Evolutionary conservation across 2,329 filamentous ascomycete species (phyloP).

Genomic region (Epichloe baconii): DNA sequence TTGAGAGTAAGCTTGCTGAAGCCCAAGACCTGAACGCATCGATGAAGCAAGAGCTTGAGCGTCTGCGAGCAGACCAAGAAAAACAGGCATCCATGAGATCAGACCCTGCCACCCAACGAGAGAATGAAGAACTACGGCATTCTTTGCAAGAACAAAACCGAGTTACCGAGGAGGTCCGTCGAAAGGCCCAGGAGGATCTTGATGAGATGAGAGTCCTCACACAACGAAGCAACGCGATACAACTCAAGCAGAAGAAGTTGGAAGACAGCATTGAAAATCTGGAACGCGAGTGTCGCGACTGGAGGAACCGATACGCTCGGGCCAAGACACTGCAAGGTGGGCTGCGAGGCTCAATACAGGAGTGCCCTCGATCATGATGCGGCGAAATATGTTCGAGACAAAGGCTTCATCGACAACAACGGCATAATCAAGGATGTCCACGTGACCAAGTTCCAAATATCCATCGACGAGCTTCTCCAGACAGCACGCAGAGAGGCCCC

Average conservation of each 20-base stretch:
- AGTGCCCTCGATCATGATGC: constrained; percentile 57
- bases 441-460: constrained; percentile 87
- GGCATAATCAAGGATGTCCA: constrained; percentile 84
- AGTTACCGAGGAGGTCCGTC: constrained; percentile 74
- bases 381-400: constrained; percentile 51
- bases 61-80: constrained; percentile 44
- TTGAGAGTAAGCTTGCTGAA: constrained; percentile 63
- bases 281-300: constrained; percentile 74
- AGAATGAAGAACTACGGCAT: constrained; percentile 55
- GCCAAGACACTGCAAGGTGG: constrained; percentile 77
- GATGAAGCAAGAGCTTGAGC: constrained; percentile 66
- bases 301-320: constrained; percentile 80
- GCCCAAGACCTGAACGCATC: constrained; percentile 68
- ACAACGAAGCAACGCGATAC: constrained; percentile 61
- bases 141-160: constrained; percentile 62
- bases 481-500: constrained; percentile 62
- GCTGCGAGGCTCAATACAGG: constrained; percentile 72
- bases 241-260: constrained; percentile 71
- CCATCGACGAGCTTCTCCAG: constrained; percentile 80
- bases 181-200: constrained; percentile 71
- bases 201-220: constrained; percentile 83
- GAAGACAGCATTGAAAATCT: constrained; percentile 62
- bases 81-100: constrained; percentile 16
- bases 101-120: constrained; percentile 45
- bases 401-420: constrained; percentile 53